Base-by-base conservation (phyloP, 2,329 filamentous ascomycete genomes). In the Decorospora gaudefroyi region DNA sequence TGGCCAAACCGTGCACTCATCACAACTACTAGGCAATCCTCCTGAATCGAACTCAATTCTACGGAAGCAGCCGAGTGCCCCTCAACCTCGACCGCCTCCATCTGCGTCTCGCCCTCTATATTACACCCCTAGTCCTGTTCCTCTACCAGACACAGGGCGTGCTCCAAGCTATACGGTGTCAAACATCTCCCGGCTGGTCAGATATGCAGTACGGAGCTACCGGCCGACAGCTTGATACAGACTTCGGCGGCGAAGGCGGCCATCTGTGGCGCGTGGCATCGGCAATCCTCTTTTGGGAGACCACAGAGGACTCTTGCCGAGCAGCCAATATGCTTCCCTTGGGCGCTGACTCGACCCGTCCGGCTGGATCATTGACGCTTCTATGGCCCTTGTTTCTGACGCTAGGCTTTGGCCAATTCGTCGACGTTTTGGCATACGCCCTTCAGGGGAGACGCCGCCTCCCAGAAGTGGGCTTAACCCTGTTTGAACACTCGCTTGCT, bases 401-500 rank as follows among this genome's bases (percentile, higher is more conserved):
- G 0, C 62, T 86, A 6, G 83, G 81, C 51, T 71, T 85, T 2
- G 91, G 90, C 57, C 89, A 96, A 65, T 92, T 97, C 57, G 74
- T 96, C 13, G 93, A 97, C 70, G 93, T 89, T 0, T 74, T 97
- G 7, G 86, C 87, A 3, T 95, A 90, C 68, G 89, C 92, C 7
- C 79, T 97, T 5, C 90, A 96, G 68, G 92, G 92, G 21, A 83
- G 87, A 2, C 81, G 83, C 2, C 81, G 89, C 0, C 82, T 87
- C 51, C 86, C 88, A 0, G 93, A 97, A 72, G 95, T 90, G 1
- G 91, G 90, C 12, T 96, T 97, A 88, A 96, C 91, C 0, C 81
- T 96, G 2, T 96, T 97, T 61, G 93, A 99, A 67, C 91, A 96
- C 64, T 96, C 91, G 0, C 77, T 99, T 6, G 92, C 92, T 2